Conservation (phyloP, 192 early-diverging fungal genomes). For the Linnemannia schmuckeri region DNA sequence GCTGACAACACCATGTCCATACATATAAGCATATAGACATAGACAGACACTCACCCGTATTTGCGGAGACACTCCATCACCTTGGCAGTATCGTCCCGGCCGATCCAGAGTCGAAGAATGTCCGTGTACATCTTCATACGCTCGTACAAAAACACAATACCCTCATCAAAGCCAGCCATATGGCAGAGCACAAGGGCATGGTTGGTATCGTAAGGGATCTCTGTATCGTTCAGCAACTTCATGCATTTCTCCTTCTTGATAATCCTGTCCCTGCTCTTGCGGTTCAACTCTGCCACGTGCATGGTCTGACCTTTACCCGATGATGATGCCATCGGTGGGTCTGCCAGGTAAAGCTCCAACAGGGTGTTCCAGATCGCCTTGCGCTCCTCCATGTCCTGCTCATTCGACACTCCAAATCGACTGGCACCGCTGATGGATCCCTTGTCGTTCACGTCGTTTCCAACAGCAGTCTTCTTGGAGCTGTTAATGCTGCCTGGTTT, state of each 20-base stretch:
- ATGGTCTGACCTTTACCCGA: conserved; percentile 25
- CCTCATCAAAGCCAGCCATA: conserved; percentile 84
- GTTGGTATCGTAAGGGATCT: conserved; percentile 85
- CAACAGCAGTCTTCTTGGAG: conserved; percentile 14
- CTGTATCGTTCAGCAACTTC: conserved; percentile 75
- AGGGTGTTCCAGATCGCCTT: conserved; percentile 91
- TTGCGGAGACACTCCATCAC: conserved; percentile 73
- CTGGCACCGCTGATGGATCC: conserved; percentile 47
- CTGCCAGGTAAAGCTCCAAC: conserved; percentile 84
- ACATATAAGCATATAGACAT: background rate
- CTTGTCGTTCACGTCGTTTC: conserved; percentile 22
- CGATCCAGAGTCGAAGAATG: conserved; percentile 79
- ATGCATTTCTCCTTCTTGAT: conserved; percentile 73
- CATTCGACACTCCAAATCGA: conserved; percentile 9
- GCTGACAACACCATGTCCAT: too few species aligned
- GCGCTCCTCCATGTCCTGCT: conserved; percentile 71
- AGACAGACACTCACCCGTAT: conserved; percentile 66
- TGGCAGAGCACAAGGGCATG: conserved; percentile 94
- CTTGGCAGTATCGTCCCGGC: conserved; percentile 73
- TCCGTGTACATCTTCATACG: conserved; percentile 83
- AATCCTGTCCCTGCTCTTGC: conserved; percentile 49
- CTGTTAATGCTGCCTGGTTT: conserved; percentile 19
- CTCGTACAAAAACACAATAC: conserved; percentile 90
- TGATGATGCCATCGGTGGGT: conserved; percentile 28
- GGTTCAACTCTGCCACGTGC: conserved; percentile 47